Base-by-base conservation (phyloP, 768 basidiomycete genomes). In the Daedaleopsis nitida region DNA sequence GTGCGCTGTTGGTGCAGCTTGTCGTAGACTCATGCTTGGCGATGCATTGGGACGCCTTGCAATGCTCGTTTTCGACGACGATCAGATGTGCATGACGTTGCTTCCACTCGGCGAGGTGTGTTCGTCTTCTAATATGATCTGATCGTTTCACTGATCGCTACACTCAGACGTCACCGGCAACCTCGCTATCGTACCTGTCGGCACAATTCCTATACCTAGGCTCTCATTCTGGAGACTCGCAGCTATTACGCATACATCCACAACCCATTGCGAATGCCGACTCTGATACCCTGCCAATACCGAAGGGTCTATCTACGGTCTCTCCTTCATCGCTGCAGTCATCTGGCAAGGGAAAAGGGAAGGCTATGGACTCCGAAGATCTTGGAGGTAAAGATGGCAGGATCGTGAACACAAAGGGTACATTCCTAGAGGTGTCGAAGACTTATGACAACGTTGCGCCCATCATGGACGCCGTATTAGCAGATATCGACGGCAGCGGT, bases 151-250 rank as follows among this genome's bases (percentile, higher is more conserved):
- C 16, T 62, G 35, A 69, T 52, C 16, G 3, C 17, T 5, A 45
- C 59, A 2, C 19, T 21, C 55, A 93, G 91, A 82, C 83, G 34
- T 91, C 93, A 1, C 80, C 92, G 11, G 77, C 92, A 0, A 89
- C 80, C 11, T 81, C 86, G 12, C 69, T 96, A 60, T 85, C 89
- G 1, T 88, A 93, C 66, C 79, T 97, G 13, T 79, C 85, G 6
- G 81, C 84, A 50, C 87, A 91, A 70, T 74, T 83, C 10, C 63
- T 94, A 9, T 96, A 87, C 68, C 77, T 94, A 21, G 91, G 93
- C 17, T 95, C 94, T 7, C 89, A 93, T 65, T 77, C 83, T 16
- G 92, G 92, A 17, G 87, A 95, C 70, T 89, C 92, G 1, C 91
- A 94, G 64, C 74, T 96, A 11, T 66, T 95, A 2, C 80, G 82